Conservation (phyloP, 2,329 filamentous ascomycete species). For the Byssoonygena ceratinophila region DNA sequence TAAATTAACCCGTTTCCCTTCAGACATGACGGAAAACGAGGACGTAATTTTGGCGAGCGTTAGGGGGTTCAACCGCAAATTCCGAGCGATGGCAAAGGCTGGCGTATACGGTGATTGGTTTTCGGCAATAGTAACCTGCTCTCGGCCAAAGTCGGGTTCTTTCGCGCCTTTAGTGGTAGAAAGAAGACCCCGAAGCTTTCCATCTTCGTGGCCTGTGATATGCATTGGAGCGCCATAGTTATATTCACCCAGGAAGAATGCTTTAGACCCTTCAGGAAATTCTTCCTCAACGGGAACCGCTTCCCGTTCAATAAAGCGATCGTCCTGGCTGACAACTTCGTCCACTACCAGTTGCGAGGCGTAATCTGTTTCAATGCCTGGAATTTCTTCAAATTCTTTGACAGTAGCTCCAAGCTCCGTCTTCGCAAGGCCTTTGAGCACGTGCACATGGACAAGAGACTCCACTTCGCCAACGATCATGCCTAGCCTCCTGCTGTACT, state of each 20-base stretch:
- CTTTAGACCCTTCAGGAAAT: constrained; percentile 69
- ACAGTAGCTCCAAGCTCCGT: constrained; percentile 81
- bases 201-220: constrained; percentile 60
- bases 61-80: constrained; percentile 70
- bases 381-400: constrained; percentile 83
- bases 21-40: constrained; percentile 75
- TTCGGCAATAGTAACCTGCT: constrained; percentile 62
- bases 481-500: constrained; percentile 82
- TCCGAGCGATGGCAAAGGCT: constrained; percentile 77
- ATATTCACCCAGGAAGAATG: constrained; percentile 90
- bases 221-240: constrained; percentile 86
- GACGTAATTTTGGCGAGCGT: constrained; percentile 93
- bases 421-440: constrained; percentile 82
- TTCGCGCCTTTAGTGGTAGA: constrained; percentile 55
- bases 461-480: constrained; percentile 80
- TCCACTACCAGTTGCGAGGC: constrained; percentile 88
- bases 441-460: constrained; percentile 80
- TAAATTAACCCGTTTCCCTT: constrained; percentile 74
- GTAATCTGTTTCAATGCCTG: constrained; percentile 77
- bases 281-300: constrained; percentile 87
- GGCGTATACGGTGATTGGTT: constrained; percentile 65
- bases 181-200: constrained; percentile 71
- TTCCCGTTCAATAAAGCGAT: constrained; percentile 80
- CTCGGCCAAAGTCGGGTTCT: constrained; percentile 70
- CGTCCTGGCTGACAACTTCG: constrained; percentile 77